phyloP scores from a whole-genome alignment of 176 grass and related monocot genomes.

The Triticum turgidum region DNA sequence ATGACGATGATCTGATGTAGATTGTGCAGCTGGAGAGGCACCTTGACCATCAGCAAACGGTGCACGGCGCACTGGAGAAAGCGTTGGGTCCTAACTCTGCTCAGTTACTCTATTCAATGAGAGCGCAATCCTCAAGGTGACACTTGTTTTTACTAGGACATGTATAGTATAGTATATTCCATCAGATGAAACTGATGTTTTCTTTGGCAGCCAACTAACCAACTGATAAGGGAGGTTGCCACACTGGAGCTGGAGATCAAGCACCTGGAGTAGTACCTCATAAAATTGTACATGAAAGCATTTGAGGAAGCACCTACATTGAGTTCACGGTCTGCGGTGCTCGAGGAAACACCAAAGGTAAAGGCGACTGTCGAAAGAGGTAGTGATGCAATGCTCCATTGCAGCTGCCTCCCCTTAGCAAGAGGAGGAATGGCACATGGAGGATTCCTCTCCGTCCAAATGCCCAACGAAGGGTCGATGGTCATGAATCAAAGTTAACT shows the following conservation, averaged over 20 bases:
- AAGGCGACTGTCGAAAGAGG: background rate
- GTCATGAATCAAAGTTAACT: too few species aligned
- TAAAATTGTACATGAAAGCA: conserved; percentile 73
- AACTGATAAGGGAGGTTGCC: conserved; percentile 91
- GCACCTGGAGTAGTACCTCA: conserved; percentile 93
- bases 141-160: background rate
- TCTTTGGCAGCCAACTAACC: conserved; percentile 55
- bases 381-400: conserved; percentile 19
- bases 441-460: conserved; percentile 49
- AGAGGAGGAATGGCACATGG: conserved; percentile 29
- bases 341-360: conserved; percentile 32
- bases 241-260: conserved; percentile 89
- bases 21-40: conserved; percentile 76
- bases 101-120: conserved; percentile 37
- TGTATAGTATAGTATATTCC: background rate
- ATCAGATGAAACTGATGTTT: background rate
- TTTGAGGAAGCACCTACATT: conserved; percentile 59
- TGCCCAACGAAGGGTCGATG: conserved; percentile 32
- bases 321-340: conserved; percentile 3
- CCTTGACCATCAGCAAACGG: conserved; percentile 66
- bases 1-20: conserved; percentile 34
- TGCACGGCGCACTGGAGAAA: conserved; percentile 72
- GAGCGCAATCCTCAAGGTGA: conserved; percentile 65
- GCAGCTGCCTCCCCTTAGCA: conserved; percentile 23
- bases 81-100: conserved; percentile 61